These are phyloP conservation scores for Calonectria henricotiae DNA, from an alignment of 2,329 filamentous ascomycete species.

Conservation along the genomic window DNA sequence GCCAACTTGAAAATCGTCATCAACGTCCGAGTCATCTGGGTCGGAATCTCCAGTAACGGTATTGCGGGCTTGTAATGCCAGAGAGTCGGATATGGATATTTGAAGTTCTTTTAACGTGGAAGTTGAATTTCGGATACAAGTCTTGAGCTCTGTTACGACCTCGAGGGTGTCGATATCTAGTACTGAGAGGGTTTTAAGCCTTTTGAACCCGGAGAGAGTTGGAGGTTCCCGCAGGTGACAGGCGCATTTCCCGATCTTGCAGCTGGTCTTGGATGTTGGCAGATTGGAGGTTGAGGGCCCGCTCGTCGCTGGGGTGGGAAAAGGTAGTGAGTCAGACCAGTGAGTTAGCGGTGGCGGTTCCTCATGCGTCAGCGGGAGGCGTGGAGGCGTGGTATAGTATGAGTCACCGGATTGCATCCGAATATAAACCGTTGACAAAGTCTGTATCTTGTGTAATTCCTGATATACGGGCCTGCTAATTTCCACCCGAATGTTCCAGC, in stretches of 20 bases:
- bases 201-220: slow-evolving; percentile 73
- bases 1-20: slow-evolving; percentile 70
- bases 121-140: slow-evolving; percentile 71
- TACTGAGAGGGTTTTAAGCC: slow-evolving; percentile 69
- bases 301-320: slow-evolving; percentile 45
- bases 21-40: slow-evolving; percentile 68
- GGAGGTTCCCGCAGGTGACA: slow-evolving; percentile 61
- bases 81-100: slow-evolving; percentile 71
- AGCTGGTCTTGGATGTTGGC: slow-evolving; percentile 59
- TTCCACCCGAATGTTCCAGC: slow-evolving; percentile 78
- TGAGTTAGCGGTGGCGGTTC: slow-evolving; percentile 51
- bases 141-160: slow-evolving; percentile 70
- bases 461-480: slow-evolving; percentile 73
- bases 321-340: slow-evolving; percentile 51
- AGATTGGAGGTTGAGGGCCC: slow-evolving; percentile 53
- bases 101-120: slow-evolving; percentile 70
- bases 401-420: slow-evolving; percentile 74
- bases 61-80: slow-evolving; percentile 64
- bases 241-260: slow-evolving; percentile 56
- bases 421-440: slow-evolving; percentile 70
- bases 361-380: slow-evolving; percentile 60
- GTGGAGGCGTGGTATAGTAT: slow-evolving; percentile 67
- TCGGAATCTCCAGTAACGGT: slow-evolving; percentile 59
- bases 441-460: slow-evolving; percentile 69
- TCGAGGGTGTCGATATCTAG: slow-evolving; percentile 76